Conservation (phyloP, 257 asterid species). For the Sherardia arvensis region DNA sequence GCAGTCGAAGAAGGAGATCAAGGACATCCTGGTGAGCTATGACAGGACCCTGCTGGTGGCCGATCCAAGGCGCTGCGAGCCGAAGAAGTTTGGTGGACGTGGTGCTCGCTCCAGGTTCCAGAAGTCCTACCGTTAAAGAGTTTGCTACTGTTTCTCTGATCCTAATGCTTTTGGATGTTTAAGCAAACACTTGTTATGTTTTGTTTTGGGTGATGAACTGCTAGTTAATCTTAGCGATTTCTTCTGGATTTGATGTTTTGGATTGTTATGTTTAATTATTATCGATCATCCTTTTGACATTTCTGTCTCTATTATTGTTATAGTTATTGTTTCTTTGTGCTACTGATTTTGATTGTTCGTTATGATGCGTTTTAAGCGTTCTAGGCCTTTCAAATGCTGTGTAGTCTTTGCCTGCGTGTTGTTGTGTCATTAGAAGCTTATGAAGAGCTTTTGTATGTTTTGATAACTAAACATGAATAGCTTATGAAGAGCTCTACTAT, state of each 20-base stretch:
- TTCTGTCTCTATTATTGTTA: neutral
- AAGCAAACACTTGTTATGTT: neutral
- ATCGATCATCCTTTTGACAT: neutral
- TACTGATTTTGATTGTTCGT: too few species aligned
- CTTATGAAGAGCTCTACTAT: too few species aligned
- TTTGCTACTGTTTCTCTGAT: neutral
- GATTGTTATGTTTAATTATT: neutral
- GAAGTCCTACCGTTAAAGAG: constrained; percentile 57
- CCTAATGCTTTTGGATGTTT: constrained; percentile 1
- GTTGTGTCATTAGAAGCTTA: too few species aligned
- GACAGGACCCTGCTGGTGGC: constrained; percentile 81
- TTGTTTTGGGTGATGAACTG: neutral
- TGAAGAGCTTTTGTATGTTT: too few species aligned
- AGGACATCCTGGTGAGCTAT: constrained; percentile 60
- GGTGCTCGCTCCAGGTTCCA: constrained; percentile 89
- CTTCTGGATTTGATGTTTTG: neutral
- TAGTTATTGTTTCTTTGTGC: too few species aligned
- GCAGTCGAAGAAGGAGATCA: constrained; percentile 72
- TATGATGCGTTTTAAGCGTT: too few species aligned
- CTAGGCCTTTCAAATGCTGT: too few species aligned
- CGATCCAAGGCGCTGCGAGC: constrained; percentile 87
- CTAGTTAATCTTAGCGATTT: neutral
- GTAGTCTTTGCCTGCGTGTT: too few species aligned
- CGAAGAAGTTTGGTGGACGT: constrained; percentile 91
- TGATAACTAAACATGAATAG: too few species aligned